These are phyloP conservation scores for Apiotrichum gracile DNA, from an alignment of 1,284 basidiomycete species.

Conservation along the genomic window DNA sequence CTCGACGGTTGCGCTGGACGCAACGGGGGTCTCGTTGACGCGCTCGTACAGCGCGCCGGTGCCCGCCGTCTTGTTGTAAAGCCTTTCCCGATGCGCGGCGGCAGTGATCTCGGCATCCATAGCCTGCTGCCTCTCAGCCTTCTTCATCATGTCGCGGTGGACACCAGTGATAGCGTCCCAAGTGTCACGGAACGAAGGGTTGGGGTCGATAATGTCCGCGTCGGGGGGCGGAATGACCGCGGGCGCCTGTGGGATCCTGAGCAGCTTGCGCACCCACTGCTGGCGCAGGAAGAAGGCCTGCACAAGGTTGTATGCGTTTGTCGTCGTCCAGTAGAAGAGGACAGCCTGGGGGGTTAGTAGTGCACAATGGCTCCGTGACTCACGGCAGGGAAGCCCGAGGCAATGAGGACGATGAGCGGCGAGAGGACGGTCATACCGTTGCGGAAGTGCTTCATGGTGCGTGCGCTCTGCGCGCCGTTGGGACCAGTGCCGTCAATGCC, in stretches of 20 bases:
- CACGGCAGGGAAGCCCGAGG: constrained; percentile 53
- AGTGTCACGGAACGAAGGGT: constrained; percentile 14
- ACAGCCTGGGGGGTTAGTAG: constrained; percentile 41
- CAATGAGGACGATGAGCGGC: constrained; percentile 57
- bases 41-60: constrained; percentile 7
- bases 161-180: not conserved
- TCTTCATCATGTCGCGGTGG: not conserved
- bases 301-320: constrained; percentile 52
- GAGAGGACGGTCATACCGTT: constrained; percentile 64
- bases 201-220: constrained; percentile 10
- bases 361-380: constrained; percentile 5
- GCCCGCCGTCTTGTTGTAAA: not conserved
- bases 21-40: constrained; percentile 2
- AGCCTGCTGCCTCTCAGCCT: too few relatives aligned
- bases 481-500: constrained; percentile 53
- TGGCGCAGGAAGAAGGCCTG: constrained; percentile 49
- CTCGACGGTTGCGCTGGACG: not conserved
- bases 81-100: not conserved
- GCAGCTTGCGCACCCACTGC: constrained; percentile 30
- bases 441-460: constrained; percentile 60
- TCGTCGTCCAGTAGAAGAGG: constrained; percentile 55
- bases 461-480: constrained; percentile 12
- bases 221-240: constrained; percentile 20
- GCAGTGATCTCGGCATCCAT: not conserved
- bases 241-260: constrained; percentile 42